Percentiles rank a stretch among this genome's conserved stretches.
Conservation (phyloP, 2,329 filamentous ascomycete species). For the Xylaria sp. region DNA sequence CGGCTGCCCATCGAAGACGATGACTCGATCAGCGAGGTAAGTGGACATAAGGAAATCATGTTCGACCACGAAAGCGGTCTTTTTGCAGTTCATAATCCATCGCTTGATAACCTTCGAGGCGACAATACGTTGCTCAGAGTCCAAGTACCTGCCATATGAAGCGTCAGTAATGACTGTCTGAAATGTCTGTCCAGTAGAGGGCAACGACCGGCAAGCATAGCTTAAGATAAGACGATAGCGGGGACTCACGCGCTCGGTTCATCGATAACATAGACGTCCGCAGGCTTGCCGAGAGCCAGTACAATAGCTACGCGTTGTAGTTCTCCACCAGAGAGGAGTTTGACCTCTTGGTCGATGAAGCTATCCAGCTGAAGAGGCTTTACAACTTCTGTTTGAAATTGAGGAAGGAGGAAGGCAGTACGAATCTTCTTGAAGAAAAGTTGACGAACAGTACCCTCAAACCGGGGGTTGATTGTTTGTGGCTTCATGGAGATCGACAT, state of each 20-base stretch:
- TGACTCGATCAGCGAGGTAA: slow-evolving; percentile 87
- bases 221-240: not conserved
- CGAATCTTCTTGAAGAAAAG: slow-evolving; percentile 98
- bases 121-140: slow-evolving; percentile 80
- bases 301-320: slow-evolving; percentile 7
- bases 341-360: slow-evolving; percentile 84
- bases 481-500: slow-evolving; percentile 94
- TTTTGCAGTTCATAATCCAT: slow-evolving; percentile 84
- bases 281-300: slow-evolving; percentile 62
- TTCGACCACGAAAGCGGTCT: slow-evolving; percentile 99
- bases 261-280: slow-evolving; percentile 98
- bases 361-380: slow-evolving; percentile 99
- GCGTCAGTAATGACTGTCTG: not conserved
- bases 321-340: slow-evolving; percentile 6
- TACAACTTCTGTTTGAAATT: slow-evolving; percentile 99
- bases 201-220: not conserved
- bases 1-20: slow-evolving; percentile 96
- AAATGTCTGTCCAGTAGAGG: not conserved
- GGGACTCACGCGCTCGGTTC: slow-evolving; percentile 86
- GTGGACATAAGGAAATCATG: slow-evolving; percentile 99
- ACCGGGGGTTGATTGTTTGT: slow-evolving; percentile 99
- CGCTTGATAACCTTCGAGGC: slow-evolving; percentile 98
- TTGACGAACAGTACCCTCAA: slow-evolving; percentile 88
- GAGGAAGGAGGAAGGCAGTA: slow-evolving; percentile 92
- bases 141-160: slow-evolving; percentile 4